phyloP scores from a whole-genome alignment of 495 filamentous ascomycete species.

The Penicillium turbatum region DNA sequence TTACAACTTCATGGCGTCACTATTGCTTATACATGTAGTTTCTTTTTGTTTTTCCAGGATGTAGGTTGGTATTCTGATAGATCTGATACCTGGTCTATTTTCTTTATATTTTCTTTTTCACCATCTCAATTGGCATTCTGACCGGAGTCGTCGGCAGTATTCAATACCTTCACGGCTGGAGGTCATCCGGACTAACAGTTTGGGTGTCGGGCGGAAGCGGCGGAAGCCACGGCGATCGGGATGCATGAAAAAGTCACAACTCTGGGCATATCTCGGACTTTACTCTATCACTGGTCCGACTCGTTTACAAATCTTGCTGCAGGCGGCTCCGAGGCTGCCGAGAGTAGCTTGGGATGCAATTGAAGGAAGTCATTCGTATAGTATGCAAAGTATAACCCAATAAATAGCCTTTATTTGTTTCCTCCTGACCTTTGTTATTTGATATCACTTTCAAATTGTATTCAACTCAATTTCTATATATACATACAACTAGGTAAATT shows the following conservation, averaged over 20 bases:
- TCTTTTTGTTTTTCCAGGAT: neutral
- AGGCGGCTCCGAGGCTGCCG: conserved; percentile 1
- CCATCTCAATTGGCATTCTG: neutral
- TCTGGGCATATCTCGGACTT: conserved; percentile 14
- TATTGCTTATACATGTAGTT: conserved; percentile 3
- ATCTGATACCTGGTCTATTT: neutral
- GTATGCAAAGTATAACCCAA: no score
- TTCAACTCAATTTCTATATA: no score
- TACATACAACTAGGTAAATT: no score
- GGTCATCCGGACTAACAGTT: conserved; percentile 7
- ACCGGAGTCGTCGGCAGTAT: conserved; percentile 1
- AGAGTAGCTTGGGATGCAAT: neutral
- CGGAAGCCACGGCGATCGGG: conserved; percentile 33
- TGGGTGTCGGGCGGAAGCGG: conserved; percentile 29
- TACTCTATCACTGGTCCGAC: conserved; percentile 8
- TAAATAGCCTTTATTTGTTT: no score
- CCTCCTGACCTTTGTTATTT: no score
- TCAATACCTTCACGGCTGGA: conserved; percentile 1
- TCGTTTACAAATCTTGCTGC: neutral
- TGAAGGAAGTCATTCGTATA: no score
- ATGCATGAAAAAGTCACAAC: conserved; percentile 24
- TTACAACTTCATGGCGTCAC: conserved; percentile 20
- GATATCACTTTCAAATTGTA: no score
- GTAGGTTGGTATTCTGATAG: neutral
- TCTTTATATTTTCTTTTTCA: neutral